Evolutionary conservation across 2,329 filamentous ascomycete genomes (phyloP).

Genomic region (Penicillium sp.): DNA sequence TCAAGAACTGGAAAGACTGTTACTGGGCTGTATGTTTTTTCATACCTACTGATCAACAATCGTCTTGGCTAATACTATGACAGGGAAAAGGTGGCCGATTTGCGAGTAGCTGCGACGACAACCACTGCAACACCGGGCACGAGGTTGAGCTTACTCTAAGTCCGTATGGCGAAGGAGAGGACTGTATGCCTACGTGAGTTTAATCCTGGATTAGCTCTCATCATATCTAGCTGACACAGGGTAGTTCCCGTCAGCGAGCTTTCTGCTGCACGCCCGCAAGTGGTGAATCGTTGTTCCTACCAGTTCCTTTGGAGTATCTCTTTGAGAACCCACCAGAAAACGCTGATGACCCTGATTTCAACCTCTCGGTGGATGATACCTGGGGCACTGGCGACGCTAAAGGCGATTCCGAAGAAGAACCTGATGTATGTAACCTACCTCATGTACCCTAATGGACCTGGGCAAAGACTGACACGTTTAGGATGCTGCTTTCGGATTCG

Average conservation of each 20-base stretch:
- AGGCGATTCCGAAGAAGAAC: not conserved
- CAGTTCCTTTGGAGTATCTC: slow-evolving; percentile 21
- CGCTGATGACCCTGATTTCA: slow-evolving; percentile 31
- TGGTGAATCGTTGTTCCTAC: slow-evolving; percentile 4
- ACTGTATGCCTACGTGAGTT: slow-evolving; percentile 1
- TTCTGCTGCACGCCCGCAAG: slow-evolving; percentile 10
- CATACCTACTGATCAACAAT: no score
- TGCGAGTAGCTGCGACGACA: no score
- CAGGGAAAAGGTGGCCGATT: no score
- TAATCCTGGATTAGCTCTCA: not conserved
- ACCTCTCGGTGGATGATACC: slow-evolving; percentile 31
- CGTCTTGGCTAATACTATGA: no score
- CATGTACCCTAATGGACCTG: no score
- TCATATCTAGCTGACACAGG: not conserved
- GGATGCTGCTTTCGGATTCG: slow-evolving; percentile 4
- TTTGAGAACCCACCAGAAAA: slow-evolving; percentile 34
- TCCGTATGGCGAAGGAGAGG: slow-evolving; percentile 3
- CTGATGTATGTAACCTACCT: not conserved
- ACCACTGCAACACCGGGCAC: not conserved
- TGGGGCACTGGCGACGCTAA: slow-evolving; percentile 13
- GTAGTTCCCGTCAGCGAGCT: slow-evolving; percentile 3
- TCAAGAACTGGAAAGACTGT: slow-evolving; percentile 10
- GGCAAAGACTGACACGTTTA: no score
- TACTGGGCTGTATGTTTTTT: slow-evolving; percentile 6
- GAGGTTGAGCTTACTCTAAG: no score